Conservation (phyloP, 352 stramenopile genomes). For the Phytophthora ramorum region DNA sequence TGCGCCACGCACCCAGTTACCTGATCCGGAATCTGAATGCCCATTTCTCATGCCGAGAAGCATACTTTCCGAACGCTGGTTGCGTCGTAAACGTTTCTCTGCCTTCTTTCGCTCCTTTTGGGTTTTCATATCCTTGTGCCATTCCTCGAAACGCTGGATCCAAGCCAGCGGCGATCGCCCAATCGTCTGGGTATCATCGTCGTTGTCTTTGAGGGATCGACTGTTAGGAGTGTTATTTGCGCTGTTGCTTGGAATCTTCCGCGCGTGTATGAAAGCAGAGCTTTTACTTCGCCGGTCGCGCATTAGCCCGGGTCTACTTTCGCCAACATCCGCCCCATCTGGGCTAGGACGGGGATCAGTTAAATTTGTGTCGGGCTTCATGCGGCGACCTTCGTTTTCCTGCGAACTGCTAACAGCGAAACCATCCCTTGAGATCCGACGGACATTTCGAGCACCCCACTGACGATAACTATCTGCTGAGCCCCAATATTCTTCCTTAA, state of each 20-base stretch:
- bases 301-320: slow-evolving; percentile 27
- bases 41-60: slow-evolving; percentile 22
- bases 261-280: slow-evolving; percentile 58
- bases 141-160: slow-evolving; percentile 84
- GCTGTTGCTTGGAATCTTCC: slow-evolving; percentile 33
- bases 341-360: slow-evolving; percentile 10
- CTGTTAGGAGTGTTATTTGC: slow-evolving; percentile 25
- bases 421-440: slow-evolving; percentile 46
- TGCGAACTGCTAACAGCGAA: slow-evolving; percentile 24
- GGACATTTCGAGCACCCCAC: slow-evolving; percentile 61
- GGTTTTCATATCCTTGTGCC: slow-evolving; percentile 80
- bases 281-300: slow-evolving; percentile 77
- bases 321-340: slow-evolving; percentile 18
- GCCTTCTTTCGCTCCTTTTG: slow-evolving; percentile 85
- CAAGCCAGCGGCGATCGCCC: slow-evolving; percentile 71
- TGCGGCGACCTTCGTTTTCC: slow-evolving; percentile 48
- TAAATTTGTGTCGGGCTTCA: slow-evolving; percentile 50
- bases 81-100: slow-evolving; percentile 67
- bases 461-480: slow-evolving; percentile 64
- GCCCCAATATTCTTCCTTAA: slow-evolving; percentile 70
- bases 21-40: slow-evolving; percentile 16
- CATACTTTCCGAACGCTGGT: slow-evolving; percentile 47
- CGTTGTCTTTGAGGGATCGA: slow-evolving; percentile 22
- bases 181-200: slow-evolving; percentile 52
- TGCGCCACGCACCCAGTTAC: slow-evolving; percentile 21